Evolutionary conservation across 2,329 filamentous ascomycete genomes (phyloP), one percentile per base, ranked within the genome.

Genomic region (Cordyceps farinosa): DNA sequence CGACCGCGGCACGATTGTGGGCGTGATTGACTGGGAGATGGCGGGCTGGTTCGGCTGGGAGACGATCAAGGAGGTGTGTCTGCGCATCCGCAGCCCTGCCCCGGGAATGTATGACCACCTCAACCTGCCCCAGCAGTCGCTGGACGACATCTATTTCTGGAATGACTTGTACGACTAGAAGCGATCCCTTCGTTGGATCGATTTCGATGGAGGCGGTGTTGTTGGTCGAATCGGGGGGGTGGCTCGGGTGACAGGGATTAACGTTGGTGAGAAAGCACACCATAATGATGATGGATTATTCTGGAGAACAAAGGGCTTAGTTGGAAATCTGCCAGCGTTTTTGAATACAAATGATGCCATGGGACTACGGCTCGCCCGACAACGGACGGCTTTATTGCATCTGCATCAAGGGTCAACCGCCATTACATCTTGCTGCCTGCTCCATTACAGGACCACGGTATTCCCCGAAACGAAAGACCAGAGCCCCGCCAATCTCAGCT

Each of bases 11-110:
- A 60, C 68, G 27, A 64, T 76, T 2, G 64, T 56, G 8, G 70
- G 59, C 8, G 63, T 74, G 5, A 71, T 75, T 30, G 72, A 73
- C 64, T 75, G 71, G 73, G 70, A 73, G 50, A 61, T 53, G 48
- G 50, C 59, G 17, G 59, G 59, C 40, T 55, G 30, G 48, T 54
- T 61, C 8, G 7, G 32, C 34, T 52, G 57, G 57, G 44, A 40
- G 7, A 15, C 2, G 3, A 22, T 27, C 10, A 44, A 7, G 17
- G 34, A 42, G 36, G 57, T 52, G 34, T 47, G 52, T 22, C 10
- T 40, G 47, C 45, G 47, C 22, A 32, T 52, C 27, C 44, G 57
- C 1, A 45, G 40, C 29, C 53, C 53, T 3, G 45, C 40, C 1
- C 30, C 34, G 6, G 27, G 34, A 17, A 15, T 40, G 8, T 56